Percentiles rank a stretch among this genome's conserved stretches.
phyloP scores from a whole-genome alignment of 2,329 filamentous ascomycete species.

The Emydomyces testavorans region DNA sequence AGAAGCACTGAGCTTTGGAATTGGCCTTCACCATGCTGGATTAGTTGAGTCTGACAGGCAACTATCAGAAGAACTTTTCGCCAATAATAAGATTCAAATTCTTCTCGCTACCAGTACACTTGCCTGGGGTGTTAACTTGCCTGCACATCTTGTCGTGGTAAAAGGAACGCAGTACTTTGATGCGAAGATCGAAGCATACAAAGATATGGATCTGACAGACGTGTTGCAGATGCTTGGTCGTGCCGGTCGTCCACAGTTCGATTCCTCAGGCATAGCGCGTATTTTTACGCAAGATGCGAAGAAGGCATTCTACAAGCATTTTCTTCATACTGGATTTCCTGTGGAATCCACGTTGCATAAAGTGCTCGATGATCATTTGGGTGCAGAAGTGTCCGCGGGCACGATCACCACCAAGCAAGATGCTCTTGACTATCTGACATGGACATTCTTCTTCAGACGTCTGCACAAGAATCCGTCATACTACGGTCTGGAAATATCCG shows the following conservation, averaged over 20 bases:
- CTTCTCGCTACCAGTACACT: constrained; percentile 90
- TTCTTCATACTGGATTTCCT: constrained; percentile 92
- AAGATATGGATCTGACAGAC: constrained; percentile 97
- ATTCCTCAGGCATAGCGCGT: constrained; percentile 85
- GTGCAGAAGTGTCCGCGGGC: constrained; percentile 85
- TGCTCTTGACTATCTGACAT: constrained; percentile 91
- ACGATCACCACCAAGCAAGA: constrained; percentile 93
- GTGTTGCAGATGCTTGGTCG: constrained; percentile 96
- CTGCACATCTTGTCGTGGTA: constrained; percentile 90
- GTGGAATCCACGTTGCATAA: constrained; percentile 95
- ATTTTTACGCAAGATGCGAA: constrained; percentile 97
- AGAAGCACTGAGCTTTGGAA: constrained; percentile 93
- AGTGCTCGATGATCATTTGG: constrained; percentile 91
- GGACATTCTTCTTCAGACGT: constrained; percentile 98
- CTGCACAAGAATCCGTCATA: constrained; percentile 98
- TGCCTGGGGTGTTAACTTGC: constrained; percentile 96
- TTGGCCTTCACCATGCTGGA: constrained; percentile 93
- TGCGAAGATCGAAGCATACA: constrained; percentile 93
- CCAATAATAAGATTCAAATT: constrained; percentile 97
- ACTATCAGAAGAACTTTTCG: constrained; percentile 83
- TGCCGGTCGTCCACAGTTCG: constrained; percentile 91
- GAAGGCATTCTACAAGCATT: constrained; percentile 99
- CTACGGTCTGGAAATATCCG: constrained; percentile 87
- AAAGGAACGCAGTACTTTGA: constrained; percentile 98
- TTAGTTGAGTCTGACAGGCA: constrained; percentile 89